Evolutionary conservation across 352 stramenopile genomes (phyloP).

Genomic region (Pythium folliculosum): DNA sequence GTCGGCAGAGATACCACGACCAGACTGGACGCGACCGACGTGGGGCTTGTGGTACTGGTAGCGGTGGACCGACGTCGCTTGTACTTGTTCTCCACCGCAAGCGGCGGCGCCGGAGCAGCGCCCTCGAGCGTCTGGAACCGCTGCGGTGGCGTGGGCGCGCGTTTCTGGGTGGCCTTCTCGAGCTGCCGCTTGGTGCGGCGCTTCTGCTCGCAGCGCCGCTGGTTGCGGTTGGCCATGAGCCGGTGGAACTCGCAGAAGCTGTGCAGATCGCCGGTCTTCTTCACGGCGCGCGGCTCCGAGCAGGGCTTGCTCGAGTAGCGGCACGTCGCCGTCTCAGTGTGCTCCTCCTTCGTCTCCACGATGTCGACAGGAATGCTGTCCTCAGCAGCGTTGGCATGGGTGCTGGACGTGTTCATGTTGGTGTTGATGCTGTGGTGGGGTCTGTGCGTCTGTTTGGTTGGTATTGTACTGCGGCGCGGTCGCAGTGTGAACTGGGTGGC

Average conservation of each 20-base stretch:
- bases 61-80: not conserved
- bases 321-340: constrained; percentile 16
- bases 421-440: not conserved
- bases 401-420: not conserved
- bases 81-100: not conserved
- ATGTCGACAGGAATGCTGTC: not conserved
- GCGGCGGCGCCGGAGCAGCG: not conserved
- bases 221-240: constrained; percentile 30
- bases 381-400: not conserved
- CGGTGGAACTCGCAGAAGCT: constrained; percentile 32
- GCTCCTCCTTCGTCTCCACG: not conserved
- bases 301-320: constrained; percentile 31
- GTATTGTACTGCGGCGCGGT: not conserved
- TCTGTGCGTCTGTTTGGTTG: not conserved
- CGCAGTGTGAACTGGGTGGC: not conserved
- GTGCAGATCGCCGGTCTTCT: constrained; percentile 28
- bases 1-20: not conserved
- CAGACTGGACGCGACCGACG: not conserved
- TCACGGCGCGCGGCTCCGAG: constrained; percentile 15
- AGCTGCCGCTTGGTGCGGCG: constrained; percentile 17
- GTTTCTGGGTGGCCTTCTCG: constrained; percentile 13
- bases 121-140: constrained; percentile 1
- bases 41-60: not conserved
- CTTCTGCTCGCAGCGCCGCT: constrained; percentile 25
- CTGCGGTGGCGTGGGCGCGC: constrained; percentile 6